Evolutionary conservation across 148 eudicot species (phyloP).

Genomic region (Salicornia ramosissima): DNA sequence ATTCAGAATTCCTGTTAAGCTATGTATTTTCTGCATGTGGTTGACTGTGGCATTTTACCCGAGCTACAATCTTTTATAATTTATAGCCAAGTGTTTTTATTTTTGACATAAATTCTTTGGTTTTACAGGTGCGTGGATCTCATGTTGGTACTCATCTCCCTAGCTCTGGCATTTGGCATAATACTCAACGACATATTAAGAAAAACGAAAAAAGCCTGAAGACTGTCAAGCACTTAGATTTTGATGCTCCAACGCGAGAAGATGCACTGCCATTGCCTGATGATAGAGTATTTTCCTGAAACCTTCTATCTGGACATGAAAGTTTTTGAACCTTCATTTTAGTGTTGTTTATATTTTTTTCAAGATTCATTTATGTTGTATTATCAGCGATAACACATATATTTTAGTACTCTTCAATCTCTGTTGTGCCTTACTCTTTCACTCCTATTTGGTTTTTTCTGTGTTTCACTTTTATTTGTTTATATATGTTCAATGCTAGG

Average conservation of each 20-base stretch:
- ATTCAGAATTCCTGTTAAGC: neutral
- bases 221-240: constrained; percentile 81
- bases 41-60: neutral
- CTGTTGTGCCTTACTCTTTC: neutral
- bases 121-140: constrained; percentile 80
- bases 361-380: neutral
- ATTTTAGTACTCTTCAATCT: neutral
- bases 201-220: constrained; percentile 43
- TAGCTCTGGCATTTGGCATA: constrained; percentile 92
- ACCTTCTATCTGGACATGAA: constrained; percentile 4
- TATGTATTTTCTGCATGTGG: neutral
- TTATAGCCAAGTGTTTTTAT: neutral
- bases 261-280: constrained; percentile 73
- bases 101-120: constrained; percentile 9
- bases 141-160: constrained; percentile 94
- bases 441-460: neutral
- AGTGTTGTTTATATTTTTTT: neutral
- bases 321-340: neutral
- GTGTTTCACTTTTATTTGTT: neutral
- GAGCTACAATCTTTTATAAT: neutral
- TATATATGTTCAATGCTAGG: neutral
- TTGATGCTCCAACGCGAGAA: constrained; percentile 99
- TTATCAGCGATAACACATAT: neutral
- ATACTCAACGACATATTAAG: constrained; percentile 76
- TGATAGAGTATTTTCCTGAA: constrained; percentile 60